phyloP scores from a whole-genome alignment of 2,329 filamentous ascomycete genomes.

The Cladosporium cucumerinum region DNA sequence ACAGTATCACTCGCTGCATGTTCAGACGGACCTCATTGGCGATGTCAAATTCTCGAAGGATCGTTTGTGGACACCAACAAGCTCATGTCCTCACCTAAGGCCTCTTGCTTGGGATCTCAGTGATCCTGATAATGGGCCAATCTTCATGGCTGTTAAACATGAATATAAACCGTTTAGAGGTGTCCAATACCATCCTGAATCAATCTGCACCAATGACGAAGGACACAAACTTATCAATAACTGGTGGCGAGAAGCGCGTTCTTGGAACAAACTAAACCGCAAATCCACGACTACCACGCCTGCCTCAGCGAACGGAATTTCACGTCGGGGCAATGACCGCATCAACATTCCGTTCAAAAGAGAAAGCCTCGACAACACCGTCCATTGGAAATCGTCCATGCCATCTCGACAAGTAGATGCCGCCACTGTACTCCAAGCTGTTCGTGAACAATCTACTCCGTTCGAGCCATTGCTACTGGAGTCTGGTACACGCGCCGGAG shows the following conservation, averaged over 20 bases:
- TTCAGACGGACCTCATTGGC: slow-evolving; percentile 31
- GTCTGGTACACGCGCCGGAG: slow-evolving; percentile 43
- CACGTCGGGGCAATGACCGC: background rate
- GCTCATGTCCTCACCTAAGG: slow-evolving; percentile 37
- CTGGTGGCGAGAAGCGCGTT: slow-evolving; percentile 66
- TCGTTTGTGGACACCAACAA: slow-evolving; percentile 38
- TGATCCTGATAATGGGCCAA: slow-evolving; percentile 47
- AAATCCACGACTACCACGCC: too few relatives aligned
- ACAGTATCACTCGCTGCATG: slow-evolving; percentile 68
- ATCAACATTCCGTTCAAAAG: background rate
- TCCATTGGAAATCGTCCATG: slow-evolving; percentile 5
- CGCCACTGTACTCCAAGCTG: slow-evolving; percentile 36
- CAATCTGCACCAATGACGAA: slow-evolving; percentile 71
- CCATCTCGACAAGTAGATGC: slow-evolving; percentile 29
- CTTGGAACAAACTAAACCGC: slow-evolving; percentile 18
- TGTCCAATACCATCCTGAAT: slow-evolving; percentile 88
- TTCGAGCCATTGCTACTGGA: slow-evolving; percentile 44
- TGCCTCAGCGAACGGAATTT: background rate
- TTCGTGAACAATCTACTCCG: slow-evolving; percentile 30
- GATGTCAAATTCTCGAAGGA: slow-evolving; percentile 29
- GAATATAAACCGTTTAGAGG: slow-evolving; percentile 72
- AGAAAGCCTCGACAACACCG: background rate
- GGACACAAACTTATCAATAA: slow-evolving; percentile 64
- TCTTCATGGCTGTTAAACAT: slow-evolving; percentile 77
- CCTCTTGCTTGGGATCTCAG: slow-evolving; percentile 50